Evolutionary conservation across 768 basidiomycete genomes (phyloP), one percentile per base, ranked within the genome.

Genomic region (Xerocomellus intermedius): DNA sequence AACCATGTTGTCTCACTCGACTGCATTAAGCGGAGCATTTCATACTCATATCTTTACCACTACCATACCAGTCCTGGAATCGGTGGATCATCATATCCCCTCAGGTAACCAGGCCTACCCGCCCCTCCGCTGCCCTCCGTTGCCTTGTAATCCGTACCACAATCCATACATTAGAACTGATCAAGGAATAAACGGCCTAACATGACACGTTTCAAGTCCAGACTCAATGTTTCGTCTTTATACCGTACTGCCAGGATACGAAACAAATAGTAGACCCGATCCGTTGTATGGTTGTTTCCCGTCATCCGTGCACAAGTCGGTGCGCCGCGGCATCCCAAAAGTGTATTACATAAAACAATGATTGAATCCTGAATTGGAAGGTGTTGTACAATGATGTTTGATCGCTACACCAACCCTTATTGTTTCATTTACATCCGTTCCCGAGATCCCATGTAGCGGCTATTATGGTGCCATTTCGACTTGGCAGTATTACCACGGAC

Each of bases 311-410:
- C n/a, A 10, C 0, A 2, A 19, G 19, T 16, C 1, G 44, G 6
- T 10, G n/a, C 9, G 30, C 30, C 30, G 30, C 30, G 30, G 30
- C 28, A 3, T 24, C 24, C 28, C 8, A 28, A 39, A 19, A 8
- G 3, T 24, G 39, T 10, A 8, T 35, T 46, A 24, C 33, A 5
- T 22, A 44, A 48, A 19, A 56, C 42, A 61, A 52, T 46, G 50
- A 39, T 30, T 3, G 33, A 0, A 4, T 44, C 67, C 64, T 2
- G 55, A 64, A 33, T 45, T 24, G 52, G 69, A 60, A 64, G 47
- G 59, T 44, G 48, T 69, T 65, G 59, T 71, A 37, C 26, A 12
- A 21, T 46, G 42, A 45, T 2, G 33, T 55, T 52, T 37, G 47
- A 52, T 48, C 46, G 4, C 45, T 37, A 42, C 36, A 37, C 14